Conservation (phyloP, 129 eudicot genomes). For the Flaveria ramosissima region DNA sequence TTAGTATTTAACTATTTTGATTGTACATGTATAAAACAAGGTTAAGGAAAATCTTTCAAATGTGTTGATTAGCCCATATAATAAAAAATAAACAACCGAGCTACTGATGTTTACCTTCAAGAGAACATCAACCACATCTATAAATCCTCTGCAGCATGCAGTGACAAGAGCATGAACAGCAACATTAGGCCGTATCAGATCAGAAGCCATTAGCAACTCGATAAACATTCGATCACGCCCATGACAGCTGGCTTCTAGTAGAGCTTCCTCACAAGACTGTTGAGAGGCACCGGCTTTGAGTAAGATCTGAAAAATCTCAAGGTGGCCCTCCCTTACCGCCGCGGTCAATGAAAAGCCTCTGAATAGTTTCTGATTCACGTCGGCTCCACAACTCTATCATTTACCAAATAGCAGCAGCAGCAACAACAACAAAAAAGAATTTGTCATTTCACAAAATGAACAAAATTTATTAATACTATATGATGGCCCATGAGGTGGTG, state of each 20-base stretch:
- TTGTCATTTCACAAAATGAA: slow-evolving; percentile 21
- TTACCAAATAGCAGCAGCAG: slow-evolving; percentile 27
- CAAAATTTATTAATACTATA: slow-evolving; percentile 1
- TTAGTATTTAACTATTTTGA: not conserved
- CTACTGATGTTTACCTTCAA: slow-evolving; percentile 52
- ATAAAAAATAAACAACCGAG: slow-evolving; percentile 6
- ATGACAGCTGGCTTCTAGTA: slow-evolving; percentile 80
- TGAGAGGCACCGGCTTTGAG: slow-evolving; percentile 88
- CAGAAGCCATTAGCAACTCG: slow-evolving; percentile 76
- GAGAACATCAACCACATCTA: slow-evolving; percentile 63
- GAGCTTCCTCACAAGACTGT: slow-evolving; percentile 92
- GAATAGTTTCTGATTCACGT: slow-evolving; percentile 76
- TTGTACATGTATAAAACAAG: not conserved
- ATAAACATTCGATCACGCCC: slow-evolving; percentile 56
- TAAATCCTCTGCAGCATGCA: slow-evolving; percentile 87
- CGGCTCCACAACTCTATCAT: slow-evolving; percentile 77
- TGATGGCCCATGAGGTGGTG: slow-evolving; percentile 32
- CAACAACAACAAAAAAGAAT: not conserved
- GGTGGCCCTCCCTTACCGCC: slow-evolving; percentile 85
- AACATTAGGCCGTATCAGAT: slow-evolving; percentile 76
- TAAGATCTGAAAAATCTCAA: slow-evolving; percentile 79
- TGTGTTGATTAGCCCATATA: not conserved
- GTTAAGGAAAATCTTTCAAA: slow-evolving; percentile 10
- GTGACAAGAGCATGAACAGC: slow-evolving; percentile 85
- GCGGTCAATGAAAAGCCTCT: slow-evolving; percentile 79